Base-by-base conservation (phyloP, 495 filamentous ascomycete species). In the Tetracladium setigerum region DNA sequence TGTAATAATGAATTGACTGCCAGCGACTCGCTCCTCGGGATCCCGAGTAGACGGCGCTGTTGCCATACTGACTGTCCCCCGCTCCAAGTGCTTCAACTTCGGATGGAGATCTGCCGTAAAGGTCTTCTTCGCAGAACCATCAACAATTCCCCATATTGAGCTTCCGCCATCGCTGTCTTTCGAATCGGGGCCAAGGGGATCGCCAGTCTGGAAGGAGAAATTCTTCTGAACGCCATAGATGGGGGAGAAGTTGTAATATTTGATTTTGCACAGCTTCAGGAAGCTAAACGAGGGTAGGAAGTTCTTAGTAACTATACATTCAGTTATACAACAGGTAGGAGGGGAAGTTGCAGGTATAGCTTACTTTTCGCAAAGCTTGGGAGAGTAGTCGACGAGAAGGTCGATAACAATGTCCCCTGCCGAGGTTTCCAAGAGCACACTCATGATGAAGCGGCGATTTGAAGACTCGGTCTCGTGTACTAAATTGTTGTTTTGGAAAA, bases 201-300 rank as follows among this genome's bases (percentile, higher is more conserved):
- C 90, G 55, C 90, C 90, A 45, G 90, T 92, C 59, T 96, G 90
- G 66, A 95, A 95, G 46, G 89, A 89, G 68, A 95, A 95, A 62
- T 86, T 79, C 56, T 86, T 87, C 62, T 95, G 90, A 41, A 96
- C 78, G 53, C 79, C 84, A 67, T 94, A 82, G 45, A 95, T 67
- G 31, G 90, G 90, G 24, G 89, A 82, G 62, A 89, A 96, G 71
- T 96, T 96, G 78, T 95, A 96, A 67, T 95, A 96, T 71, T 95
- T 96, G 66, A 87, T 70, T 63, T 95, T 95, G 78, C 90, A 96
- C 57, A 96, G 86, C 79, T 96, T 96, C 18, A 96, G 71, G 67
- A 96, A 95, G 76, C 89, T 95, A 72, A 34, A 63, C 42, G 49
- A 47, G 53, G 11, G 38, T 27, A 7, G 38, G 54, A 42, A 63